phyloP scores from a whole-genome alignment of 1,284 basidiomycete species.

The Marasmius tenuissimus region DNA sequence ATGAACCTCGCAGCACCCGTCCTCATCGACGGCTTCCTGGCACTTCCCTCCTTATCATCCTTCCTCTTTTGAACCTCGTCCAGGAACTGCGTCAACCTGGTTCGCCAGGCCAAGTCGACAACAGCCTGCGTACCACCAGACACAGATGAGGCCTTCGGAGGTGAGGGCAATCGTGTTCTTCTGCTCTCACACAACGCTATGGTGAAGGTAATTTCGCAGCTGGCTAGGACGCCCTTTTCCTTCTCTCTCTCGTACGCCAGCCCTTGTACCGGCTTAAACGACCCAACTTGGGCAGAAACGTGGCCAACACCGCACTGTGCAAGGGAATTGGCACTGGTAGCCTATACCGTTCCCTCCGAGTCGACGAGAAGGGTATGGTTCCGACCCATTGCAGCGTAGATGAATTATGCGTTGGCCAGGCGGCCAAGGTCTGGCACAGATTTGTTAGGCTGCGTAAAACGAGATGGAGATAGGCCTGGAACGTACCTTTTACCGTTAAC shows the following conservation, averaged over 20 bases:
- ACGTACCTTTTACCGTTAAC: neutral
- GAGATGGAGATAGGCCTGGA: neutral
- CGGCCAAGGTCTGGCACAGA: slow-evolving; percentile 61
- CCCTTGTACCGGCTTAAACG: slow-evolving; percentile 66
- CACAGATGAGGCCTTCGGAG: slow-evolving; percentile 77
- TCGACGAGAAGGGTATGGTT: slow-evolving; percentile 84
- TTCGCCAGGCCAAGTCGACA: slow-evolving; percentile 82
- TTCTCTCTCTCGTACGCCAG: slow-evolving; percentile 52
- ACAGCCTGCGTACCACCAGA: slow-evolving; percentile 87
- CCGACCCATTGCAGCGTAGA: slow-evolving; percentile 81
- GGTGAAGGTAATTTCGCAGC: slow-evolving; percentile 84
- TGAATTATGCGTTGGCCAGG: slow-evolving; percentile 65
- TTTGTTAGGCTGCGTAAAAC: slow-evolving; percentile 29
- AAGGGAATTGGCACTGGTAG: slow-evolving; percentile 78
- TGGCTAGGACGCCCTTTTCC: slow-evolving; percentile 70
- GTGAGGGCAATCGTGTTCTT: slow-evolving; percentile 64
- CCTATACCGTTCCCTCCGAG: slow-evolving; percentile 81
- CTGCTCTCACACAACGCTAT: slow-evolving; percentile 80
- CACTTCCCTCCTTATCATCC: neutral
- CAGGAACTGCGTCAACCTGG: slow-evolving; percentile 73
- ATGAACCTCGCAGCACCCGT: slow-evolving; percentile 54
- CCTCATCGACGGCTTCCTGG: neutral
- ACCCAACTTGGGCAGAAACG: slow-evolving; percentile 58
- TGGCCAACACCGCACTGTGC: slow-evolving; percentile 80
- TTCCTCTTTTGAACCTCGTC: slow-evolving; percentile 1